Conservation (phyloP, 2,329 filamentous ascomycete species). For the Dactylellina sp. region DNA sequence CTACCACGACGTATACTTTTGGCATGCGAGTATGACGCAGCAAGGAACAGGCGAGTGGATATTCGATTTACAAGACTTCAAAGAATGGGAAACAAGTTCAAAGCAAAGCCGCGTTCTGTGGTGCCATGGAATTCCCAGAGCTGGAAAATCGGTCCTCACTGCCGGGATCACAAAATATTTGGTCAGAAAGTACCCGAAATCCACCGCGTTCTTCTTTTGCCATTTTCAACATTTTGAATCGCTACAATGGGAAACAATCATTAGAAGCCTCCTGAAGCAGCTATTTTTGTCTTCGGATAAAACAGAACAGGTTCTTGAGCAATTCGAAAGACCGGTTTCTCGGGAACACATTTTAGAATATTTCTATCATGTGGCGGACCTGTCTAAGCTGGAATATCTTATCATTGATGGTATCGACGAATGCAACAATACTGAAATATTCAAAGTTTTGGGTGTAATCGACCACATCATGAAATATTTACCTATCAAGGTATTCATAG, state of each 20-base stretch:
- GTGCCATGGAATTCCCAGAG: conserved; percentile 40
- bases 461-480: background rate
- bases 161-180: conserved; percentile 9
- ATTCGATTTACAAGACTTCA: conserved; percentile 2
- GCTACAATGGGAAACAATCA: conserved; percentile 19
- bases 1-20: conserved; percentile 11
- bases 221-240: conserved; percentile 31
- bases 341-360: conserved; percentile 1
- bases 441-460: background rate
- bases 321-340: conserved; percentile 14
- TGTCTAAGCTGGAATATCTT: background rate
- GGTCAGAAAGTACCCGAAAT: background rate
- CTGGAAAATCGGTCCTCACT: conserved; percentile 56
- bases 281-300: conserved; percentile 24
- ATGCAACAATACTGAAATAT: conserved; percentile 41
- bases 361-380: background rate
- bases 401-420: conserved; percentile 58
- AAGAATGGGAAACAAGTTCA: conserved; percentile 5
- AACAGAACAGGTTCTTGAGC: background rate
- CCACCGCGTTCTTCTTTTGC: conserved; percentile 57
- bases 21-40: conserved; percentile 4
- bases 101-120: conserved; percentile 2
- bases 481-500: conserved; percentile 61
- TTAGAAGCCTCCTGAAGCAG: conserved; percentile 51
- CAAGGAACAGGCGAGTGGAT: conserved; percentile 15